phyloP scores from a whole-genome alignment of 169 alveolate species.

The Plasmodium reichenowi region DNA sequence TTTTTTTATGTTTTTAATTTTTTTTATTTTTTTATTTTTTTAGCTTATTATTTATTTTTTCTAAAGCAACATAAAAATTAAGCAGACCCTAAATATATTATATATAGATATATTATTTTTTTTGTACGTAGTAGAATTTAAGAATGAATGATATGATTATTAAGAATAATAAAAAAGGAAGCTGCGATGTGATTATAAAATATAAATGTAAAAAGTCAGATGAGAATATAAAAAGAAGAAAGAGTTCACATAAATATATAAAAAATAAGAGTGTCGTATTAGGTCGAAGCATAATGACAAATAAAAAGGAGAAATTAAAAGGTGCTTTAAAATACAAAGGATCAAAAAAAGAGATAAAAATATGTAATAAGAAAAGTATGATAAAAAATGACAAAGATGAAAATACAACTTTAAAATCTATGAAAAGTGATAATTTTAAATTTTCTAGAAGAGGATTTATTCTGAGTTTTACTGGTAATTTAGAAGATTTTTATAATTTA shows the following conservation, averaged over 20 bases:
- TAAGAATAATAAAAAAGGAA: not conserved
- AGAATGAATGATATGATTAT: not conserved
- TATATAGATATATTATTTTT: not conserved
- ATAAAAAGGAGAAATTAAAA: conserved; percentile 2
- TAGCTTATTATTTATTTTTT: not conserved
- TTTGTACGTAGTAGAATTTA: not conserved
- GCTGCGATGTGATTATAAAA: not conserved
- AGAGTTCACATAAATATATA: conserved; percentile 15
- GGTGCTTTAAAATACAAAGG: conserved; percentile 9
- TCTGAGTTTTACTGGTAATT: conserved; percentile 76
- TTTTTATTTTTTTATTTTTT: not conserved
- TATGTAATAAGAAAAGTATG: not conserved
- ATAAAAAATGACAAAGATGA: not conserved
- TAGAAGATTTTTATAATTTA: conserved; percentile 76
- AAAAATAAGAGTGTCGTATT: not conserved
- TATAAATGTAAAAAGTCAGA: not conserved
- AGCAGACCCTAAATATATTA: not conserved
- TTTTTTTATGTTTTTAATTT: no score
- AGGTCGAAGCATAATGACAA: conserved; percentile 6
- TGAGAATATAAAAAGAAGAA: conserved; percentile 17
- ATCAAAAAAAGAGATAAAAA: not conserved
- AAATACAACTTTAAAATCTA: not conserved
- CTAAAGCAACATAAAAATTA: not conserved
- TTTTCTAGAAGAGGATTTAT: conserved; percentile 78
- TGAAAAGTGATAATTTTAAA: conserved; percentile 40